Evolutionary conservation across 2,329 filamentous ascomycete genomes (phyloP).

Genomic region (Penicillium hesseltinei): DNA sequence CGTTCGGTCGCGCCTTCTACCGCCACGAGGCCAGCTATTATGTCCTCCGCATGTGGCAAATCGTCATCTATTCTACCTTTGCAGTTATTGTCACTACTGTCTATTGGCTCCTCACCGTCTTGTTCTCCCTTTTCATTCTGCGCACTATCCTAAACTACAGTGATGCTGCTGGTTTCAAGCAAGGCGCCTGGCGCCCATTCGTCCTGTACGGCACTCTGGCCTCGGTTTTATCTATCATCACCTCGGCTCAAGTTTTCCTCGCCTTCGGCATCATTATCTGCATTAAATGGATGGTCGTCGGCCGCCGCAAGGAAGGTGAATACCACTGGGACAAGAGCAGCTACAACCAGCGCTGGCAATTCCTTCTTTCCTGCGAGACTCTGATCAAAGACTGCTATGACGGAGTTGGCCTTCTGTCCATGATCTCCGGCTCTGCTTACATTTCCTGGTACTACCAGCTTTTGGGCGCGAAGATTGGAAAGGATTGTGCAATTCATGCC

Average conservation of each 20-base stretch:
- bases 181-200: constrained; percentile 39
- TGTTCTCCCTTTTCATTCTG: constrained; percentile 50
- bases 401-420: constrained; percentile 51
- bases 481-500: constrained; percentile 56
- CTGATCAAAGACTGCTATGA: constrained; percentile 53
- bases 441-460: constrained; percentile 54
- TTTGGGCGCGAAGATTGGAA: constrained; percentile 54
- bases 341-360: constrained; percentile 60
- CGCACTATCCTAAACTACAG: constrained; percentile 27
- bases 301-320: constrained; percentile 51
- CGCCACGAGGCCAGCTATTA: constrained; percentile 51
- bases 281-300: constrained; percentile 54
- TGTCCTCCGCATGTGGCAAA: constrained; percentile 49
- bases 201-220: constrained; percentile 33
- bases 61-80: constrained; percentile 52
- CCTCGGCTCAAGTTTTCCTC: constrained; percentile 44
- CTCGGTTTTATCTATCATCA: constrained; percentile 30
- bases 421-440: constrained; percentile 56
- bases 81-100: constrained; percentile 48
- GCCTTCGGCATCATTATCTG: constrained; percentile 47
- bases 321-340: constrained; percentile 58
- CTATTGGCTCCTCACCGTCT: constrained; percentile 51
- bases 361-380: constrained; percentile 54
- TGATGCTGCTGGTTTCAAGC: constrained; percentile 20
- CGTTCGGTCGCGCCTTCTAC: constrained; percentile 59